These are phyloP conservation scores for Pichia paraexigua DNA, from an alignment of 805 yeast genomes.

Conservation along the genomic window DNA sequence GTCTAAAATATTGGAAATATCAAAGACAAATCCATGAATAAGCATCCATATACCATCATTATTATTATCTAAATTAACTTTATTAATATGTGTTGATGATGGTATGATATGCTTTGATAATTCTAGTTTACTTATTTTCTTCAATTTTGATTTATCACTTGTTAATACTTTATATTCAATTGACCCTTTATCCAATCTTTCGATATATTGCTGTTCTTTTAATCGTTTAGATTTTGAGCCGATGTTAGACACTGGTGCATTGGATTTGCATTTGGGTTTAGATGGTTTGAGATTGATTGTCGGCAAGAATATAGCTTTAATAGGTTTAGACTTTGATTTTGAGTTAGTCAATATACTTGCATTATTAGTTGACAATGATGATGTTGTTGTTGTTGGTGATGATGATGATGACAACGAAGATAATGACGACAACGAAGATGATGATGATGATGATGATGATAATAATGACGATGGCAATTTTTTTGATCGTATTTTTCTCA, in stretches of 20 bases:
- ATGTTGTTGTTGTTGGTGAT: not conserved
- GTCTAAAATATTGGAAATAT: constrained; percentile 46
- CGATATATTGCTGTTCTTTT: not conserved
- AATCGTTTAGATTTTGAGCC: not conserved
- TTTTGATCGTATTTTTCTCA: not conserved
- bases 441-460: not conserved
- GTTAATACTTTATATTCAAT: constrained; percentile 2
- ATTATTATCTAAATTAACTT: not conserved
- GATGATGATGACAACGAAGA: not conserved
- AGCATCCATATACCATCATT: constrained; percentile 63
- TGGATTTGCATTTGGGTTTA: not conserved
- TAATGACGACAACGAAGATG: not conserved
- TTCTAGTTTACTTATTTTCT: not conserved
- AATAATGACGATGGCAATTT: not conserved
- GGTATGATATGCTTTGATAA: constrained; percentile 9
- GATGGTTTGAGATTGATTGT: too few species aligned
- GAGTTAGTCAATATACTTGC: not conserved
- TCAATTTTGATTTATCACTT: constrained; percentile 1
- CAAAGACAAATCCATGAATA: constrained; percentile 59
- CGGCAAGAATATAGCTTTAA: not conserved
- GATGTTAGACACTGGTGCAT: not conserved
- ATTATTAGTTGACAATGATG: not conserved
- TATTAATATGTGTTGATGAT: constrained; percentile 2
- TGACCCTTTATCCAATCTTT: not conserved
- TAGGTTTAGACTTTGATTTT: not conserved